Conservation (phyloP, 176 grass and related monocot species). For the Neostapfia colusana region DNA sequence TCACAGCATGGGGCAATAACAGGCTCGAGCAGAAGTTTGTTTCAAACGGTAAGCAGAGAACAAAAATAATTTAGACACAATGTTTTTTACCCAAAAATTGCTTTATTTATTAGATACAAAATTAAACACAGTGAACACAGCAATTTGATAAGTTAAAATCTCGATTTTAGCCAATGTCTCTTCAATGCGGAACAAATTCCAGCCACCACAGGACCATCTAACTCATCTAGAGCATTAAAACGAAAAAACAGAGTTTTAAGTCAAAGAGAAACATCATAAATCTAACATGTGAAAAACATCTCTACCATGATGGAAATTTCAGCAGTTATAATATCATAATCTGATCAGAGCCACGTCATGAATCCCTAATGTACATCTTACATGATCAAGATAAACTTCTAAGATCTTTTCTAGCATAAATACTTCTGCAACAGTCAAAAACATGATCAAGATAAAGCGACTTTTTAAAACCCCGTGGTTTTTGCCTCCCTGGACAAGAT, state of each 20-base stretch:
- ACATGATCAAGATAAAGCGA: neutral
- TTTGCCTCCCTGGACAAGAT: neutral
- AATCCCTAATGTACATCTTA: neutral
- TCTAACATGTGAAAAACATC: neutral
- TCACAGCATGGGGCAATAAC: neutral
- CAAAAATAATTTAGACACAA: too few species aligned
- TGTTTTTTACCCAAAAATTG: too few species aligned
- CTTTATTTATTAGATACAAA: too few species aligned
- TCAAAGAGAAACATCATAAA: neutral
- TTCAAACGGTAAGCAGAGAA: neutral
- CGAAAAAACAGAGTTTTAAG: neutral
- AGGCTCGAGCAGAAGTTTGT: neutral
- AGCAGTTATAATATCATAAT: neutral
- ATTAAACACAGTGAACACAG: too few species aligned
- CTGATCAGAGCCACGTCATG: neutral
- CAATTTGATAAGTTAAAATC: neutral
- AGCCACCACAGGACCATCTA: too few species aligned
- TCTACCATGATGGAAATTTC: neutral
- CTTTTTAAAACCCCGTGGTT: neutral
- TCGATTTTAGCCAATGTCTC: neutral
- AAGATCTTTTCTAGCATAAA: neutral
- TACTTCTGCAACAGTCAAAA: neutral
- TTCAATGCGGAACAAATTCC: neutral
- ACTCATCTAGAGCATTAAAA: neutral
- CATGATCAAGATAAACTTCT: neutral